Evolutionary conservation across 108 stramenopile genomes (phyloP), one percentile per base, ranked within the genome.

Genomic region (Craspedostauros australis): DNA sequence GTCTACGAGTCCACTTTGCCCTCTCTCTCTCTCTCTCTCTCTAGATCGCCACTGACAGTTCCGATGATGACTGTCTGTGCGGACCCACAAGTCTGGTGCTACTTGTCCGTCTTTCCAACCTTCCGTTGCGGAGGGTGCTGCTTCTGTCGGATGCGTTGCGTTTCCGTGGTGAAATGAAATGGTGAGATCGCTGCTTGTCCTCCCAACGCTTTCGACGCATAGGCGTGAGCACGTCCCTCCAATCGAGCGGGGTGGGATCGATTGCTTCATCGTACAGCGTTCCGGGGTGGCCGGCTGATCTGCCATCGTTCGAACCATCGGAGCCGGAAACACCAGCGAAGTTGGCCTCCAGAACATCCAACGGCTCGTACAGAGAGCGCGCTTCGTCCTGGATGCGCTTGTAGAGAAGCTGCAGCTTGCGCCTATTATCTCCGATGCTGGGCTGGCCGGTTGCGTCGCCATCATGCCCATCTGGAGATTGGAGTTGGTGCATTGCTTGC

Each of bases 351-450:
- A 62, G 32, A 20, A 37, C 15, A 38, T 60, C 36, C 41, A 62
- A 33, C 11, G 70, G 70, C 32, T 71, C 52, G 28, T 59, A 64
- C 30, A 71, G 32, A 25, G 42, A 51, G 6, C 62, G 56, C 14
- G 70, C 70, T 59, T 71, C 70, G n/a, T 45, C 48, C 36, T 71
- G 62, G 15, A 71, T 46, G 12, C 36, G 24, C 12, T 64, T 24
- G 40, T 62, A 62, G 0, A 71, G 48, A n/a, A n/a, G n/a, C n/a
- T n/a, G n/a, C n/a, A n/a, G n/a, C n/a, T n/a, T n/a, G n/a, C n/a
- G n/a, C n/a, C n/a, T n/a, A n/a, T n/a, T n/a, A n/a, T n/a, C n/a
- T 30, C 59, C 70, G 12, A 71, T 25, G 38, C 56, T 60, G 14
- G 29, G 30, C 12, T 18, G 12, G 21, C 18, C 24, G 25, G 54